Percentiles rank a stretch among this genome's conserved stretches.
Evolutionary conservation across 352 stramenopile species (phyloP).

Genomic region (Aphanomyces astaci): DNA sequence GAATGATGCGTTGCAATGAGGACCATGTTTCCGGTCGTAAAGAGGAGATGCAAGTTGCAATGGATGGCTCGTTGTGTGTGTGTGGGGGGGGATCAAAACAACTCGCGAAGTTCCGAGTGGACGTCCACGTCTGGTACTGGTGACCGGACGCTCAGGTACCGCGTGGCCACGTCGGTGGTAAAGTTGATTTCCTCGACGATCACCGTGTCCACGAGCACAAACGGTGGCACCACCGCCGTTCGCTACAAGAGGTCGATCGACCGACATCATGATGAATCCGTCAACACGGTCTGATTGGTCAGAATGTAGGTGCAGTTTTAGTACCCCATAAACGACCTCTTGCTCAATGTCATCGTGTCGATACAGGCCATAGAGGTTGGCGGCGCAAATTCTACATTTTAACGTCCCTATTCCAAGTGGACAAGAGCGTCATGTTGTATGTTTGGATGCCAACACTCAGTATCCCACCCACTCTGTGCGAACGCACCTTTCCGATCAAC

Average conservation of each 20-base stretch:
- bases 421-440: too few species aligned
- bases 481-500: constrained; percentile 41
- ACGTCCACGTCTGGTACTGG: constrained; percentile 36
- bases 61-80: too few species aligned
- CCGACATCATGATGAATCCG: background rate
- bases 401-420: constrained; percentile 28
- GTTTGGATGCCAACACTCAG: too few species aligned
- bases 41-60: too few species aligned
- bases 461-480: too few species aligned
- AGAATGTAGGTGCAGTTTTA: background rate
- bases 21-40: too few species aligned
- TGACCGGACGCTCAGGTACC: constrained; percentile 43
- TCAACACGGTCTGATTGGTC: background rate
- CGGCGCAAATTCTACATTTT: constrained; percentile 64
- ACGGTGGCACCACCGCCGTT: constrained; percentile 31
- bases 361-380: constrained; percentile 58
- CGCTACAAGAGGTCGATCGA: background rate
- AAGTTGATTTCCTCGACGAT: constrained; percentile 65
- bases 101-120: constrained; percentile 51
- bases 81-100: too few species aligned
- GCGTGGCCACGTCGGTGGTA: constrained; percentile 44
- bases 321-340: constrained; percentile 26
- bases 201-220: constrained; percentile 53
- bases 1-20: too few species aligned
- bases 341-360: constrained; percentile 49